Conservation (phyloP, 805 yeast species). For the Saccharomycopsis vini region DNA sequence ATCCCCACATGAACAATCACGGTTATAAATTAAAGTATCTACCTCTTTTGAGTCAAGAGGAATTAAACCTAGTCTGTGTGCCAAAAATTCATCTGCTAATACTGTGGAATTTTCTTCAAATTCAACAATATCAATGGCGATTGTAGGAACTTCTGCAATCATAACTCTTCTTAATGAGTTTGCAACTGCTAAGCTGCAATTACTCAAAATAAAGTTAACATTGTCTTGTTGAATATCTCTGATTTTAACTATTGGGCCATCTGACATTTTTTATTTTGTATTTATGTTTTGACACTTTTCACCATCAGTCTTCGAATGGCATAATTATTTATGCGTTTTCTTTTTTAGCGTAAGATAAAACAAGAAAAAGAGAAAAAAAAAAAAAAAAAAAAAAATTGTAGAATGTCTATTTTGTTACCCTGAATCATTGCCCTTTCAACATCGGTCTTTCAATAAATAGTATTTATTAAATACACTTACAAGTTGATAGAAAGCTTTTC, state of each 20-base stretch:
- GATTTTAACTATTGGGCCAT: conserved; percentile 80
- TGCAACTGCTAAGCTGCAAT: conserved; percentile 84
- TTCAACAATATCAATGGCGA: conserved; percentile 94
- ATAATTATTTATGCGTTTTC: too few species aligned
- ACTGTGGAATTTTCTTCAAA: conserved; percentile 89
- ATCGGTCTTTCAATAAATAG: too few species aligned
- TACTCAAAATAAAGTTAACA: conserved; percentile 82
- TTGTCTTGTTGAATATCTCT: conserved; percentile 77
- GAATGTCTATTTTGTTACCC: too few species aligned
- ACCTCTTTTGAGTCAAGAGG: conserved; percentile 83
- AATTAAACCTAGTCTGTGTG: conserved; percentile 88
- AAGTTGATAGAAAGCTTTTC: too few species aligned
- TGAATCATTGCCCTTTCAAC: too few species aligned
- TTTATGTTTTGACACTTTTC: too few species aligned
- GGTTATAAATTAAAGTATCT: conserved; percentile 73
- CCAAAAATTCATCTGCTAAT: conserved; percentile 90
- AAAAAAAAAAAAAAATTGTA: too few species aligned
- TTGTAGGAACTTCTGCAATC: conserved; percentile 93
- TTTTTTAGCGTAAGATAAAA: too few species aligned
- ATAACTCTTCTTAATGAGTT: conserved; percentile 86
- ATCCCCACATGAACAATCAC: conserved; percentile 97
- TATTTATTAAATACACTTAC: too few species aligned
- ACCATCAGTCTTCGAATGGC: too few species aligned
- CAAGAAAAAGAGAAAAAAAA: too few species aligned
- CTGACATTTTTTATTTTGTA: too few species aligned